These are phyloP conservation scores for Pulveroboletus sp. DNA, from an alignment of 768 basidiomycete species.

Conservation along the genomic window DNA sequence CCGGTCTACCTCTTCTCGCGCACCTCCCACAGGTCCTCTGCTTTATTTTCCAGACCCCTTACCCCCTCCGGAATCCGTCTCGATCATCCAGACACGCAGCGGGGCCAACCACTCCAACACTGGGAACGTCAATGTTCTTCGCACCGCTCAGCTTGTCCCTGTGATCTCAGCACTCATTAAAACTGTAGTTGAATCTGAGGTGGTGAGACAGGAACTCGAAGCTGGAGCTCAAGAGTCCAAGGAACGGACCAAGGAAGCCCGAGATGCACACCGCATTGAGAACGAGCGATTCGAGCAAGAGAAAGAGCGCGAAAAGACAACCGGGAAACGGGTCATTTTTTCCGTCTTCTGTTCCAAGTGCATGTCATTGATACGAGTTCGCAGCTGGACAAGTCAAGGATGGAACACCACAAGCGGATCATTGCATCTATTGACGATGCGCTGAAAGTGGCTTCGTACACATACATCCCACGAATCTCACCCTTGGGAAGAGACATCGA, in stretches of 20 bases:
- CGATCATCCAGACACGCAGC: slow-evolving; percentile 46
- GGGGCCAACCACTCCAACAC: slow-evolving; percentile 28
- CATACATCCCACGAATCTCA: slow-evolving; percentile 50
- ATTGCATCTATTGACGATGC: slow-evolving; percentile 52
- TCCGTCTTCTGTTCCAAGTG: background rate
- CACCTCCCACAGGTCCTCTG: slow-evolving; percentile 7
- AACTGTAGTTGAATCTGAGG: slow-evolving; percentile 40
- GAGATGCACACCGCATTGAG: slow-evolving; percentile 41
- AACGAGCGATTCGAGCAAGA: slow-evolving; percentile 28
- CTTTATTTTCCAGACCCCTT: slow-evolving; percentile 55
- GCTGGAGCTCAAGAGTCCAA: slow-evolving; percentile 51
- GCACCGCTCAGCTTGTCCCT: slow-evolving; percentile 63
- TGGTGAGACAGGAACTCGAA: slow-evolving; percentile 59
- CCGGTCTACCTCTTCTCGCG: slow-evolving; percentile 12
- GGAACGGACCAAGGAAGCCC: slow-evolving; percentile 47
- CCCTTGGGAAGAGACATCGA: slow-evolving; percentile 67
- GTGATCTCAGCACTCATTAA: slow-evolving; percentile 59
- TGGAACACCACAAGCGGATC: slow-evolving; percentile 46
- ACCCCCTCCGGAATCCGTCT: slow-evolving; percentile 45
- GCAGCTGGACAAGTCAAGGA: slow-evolving; percentile 42
- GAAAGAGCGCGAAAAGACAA: slow-evolving; percentile 56
- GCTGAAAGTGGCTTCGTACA: slow-evolving; percentile 43
- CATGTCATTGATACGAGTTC: slow-evolving; percentile 2
- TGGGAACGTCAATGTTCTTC: slow-evolving; percentile 33
- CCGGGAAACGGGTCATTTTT: slow-evolving; percentile 22